These are phyloP conservation scores for Calocybe indica DNA, from an alignment of 768 basidiomycete species.

Conservation along the genomic window DNA sequence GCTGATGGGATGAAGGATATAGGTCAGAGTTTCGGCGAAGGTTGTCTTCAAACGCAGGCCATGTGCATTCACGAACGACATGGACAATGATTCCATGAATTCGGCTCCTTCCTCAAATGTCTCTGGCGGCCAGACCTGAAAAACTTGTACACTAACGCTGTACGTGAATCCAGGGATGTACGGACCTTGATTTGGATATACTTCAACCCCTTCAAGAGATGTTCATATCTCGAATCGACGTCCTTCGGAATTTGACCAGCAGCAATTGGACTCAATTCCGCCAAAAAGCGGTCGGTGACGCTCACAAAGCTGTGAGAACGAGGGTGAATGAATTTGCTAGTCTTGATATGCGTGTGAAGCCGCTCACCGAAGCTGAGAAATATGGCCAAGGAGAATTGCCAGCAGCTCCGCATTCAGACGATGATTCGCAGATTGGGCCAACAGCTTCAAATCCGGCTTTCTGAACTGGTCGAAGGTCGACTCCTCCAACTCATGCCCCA, in stretches of 20 bases:
- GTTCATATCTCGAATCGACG: slow-evolving; percentile 76
- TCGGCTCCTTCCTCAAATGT: slow-evolving; percentile 92
- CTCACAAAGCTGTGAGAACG: slow-evolving; percentile 62
- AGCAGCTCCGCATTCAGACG: slow-evolving; percentile 78
- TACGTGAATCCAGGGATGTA: background rate
- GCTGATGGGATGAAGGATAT: slow-evolving; percentile 79
- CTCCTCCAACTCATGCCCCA: slow-evolving; percentile 81
- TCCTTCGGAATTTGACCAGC: slow-evolving; percentile 78
- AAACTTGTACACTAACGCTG: background rate
- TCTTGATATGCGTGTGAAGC: background rate
- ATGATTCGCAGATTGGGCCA: slow-evolving; percentile 68
- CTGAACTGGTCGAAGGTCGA: slow-evolving; percentile 84
- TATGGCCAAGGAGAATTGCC: slow-evolving; percentile 76
- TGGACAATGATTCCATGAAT: slow-evolving; percentile 79
- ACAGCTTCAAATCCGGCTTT: slow-evolving; percentile 60
- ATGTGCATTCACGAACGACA: slow-evolving; percentile 78
- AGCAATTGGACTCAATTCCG: slow-evolving; percentile 69
- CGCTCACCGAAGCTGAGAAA: slow-evolving; percentile 73
- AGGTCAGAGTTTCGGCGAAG: slow-evolving; percentile 77
- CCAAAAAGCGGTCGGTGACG: slow-evolving; percentile 88
- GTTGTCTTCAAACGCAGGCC: slow-evolving; percentile 77
- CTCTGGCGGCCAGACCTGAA: slow-evolving; percentile 87
- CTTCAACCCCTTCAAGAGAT: slow-evolving; percentile 73
- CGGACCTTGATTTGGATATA: slow-evolving; percentile 78
- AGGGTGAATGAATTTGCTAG: background rate